A percentile compares a stretch with the other conserved stretches of the same genome.
phyloP scores from a whole-genome alignment of 371 early-diverging fungal genomes.

The Rhizopus delemar region DNA sequence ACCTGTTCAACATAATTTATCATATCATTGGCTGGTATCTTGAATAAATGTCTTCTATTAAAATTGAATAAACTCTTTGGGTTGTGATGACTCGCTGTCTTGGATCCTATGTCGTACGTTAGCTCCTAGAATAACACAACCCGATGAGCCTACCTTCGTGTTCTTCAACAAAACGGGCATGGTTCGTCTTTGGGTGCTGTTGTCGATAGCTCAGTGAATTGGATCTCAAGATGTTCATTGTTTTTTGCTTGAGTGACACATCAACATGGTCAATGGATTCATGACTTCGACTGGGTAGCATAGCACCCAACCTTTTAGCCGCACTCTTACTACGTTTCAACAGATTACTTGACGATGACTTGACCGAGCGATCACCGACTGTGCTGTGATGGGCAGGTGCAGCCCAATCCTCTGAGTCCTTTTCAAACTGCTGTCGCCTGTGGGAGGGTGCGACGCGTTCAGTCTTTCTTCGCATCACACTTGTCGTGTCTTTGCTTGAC shows the following conservation, averaged over 20 bases:
- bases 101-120: too few species aligned
- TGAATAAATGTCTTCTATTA: slow-evolving; percentile 39
- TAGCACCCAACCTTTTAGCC: slow-evolving; percentile 20
- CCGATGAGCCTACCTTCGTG: neutral
- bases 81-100: slow-evolving; percentile 11
- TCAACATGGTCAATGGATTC: slow-evolving; percentile 8
- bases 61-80: slow-evolving; percentile 48
- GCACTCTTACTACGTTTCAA: slow-evolving; percentile 28
- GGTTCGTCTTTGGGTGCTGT: slow-evolving; percentile 7
- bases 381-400: slow-evolving; percentile 10
- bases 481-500: neutral
- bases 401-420: slow-evolving; percentile 17
- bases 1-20: slow-evolving; percentile 35
- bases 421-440: slow-evolving; percentile 4
- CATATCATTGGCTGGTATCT: slow-evolving; percentile 29
- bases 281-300: slow-evolving; percentile 12
- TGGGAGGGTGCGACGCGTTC: slow-evolving; percentile 29
- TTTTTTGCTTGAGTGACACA: slow-evolving; percentile 18
- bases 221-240: slow-evolving; percentile 22
- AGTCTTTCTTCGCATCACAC: slow-evolving; percentile 20
- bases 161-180: slow-evolving; percentile 15
- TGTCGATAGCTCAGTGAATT: slow-evolving; percentile 11
- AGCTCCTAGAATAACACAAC: too few species aligned
- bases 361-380: neutral
- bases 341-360: slow-evolving; percentile 8